Evolutionary conservation across 345 rosid genomes (phyloP).

Genomic region (Kernera saxatilis): DNA sequence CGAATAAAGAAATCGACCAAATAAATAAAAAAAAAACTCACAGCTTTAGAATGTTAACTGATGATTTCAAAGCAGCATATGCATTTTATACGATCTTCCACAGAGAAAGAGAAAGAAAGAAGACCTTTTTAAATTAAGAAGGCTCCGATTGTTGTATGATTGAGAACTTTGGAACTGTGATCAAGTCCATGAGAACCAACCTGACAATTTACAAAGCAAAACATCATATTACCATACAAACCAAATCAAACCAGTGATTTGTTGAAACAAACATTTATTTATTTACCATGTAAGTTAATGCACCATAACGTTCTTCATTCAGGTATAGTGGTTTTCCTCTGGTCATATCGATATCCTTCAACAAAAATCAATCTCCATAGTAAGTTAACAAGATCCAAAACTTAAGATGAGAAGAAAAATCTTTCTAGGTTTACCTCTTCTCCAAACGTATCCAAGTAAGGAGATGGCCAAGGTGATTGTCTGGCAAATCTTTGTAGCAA

Average conservation of each 20-base stretch:
- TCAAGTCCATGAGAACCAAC: conserved; percentile 97
- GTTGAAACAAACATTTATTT: background rate
- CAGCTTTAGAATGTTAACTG: background rate
- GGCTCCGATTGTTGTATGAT: conserved; percentile 63
- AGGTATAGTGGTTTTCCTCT: conserved; percentile 90
- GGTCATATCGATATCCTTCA: conserved; percentile 62
- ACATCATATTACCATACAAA: background rate
- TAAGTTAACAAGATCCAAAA: background rate
- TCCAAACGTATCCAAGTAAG: conserved; percentile 86
- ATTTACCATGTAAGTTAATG: conserved; percentile 72
- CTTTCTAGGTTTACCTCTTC: conserved; percentile 61
- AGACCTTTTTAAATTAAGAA: conserved; percentile 30
- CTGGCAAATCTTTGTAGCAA: conserved; percentile 74
- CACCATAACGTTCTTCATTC: conserved; percentile 96
- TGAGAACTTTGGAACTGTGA: conserved; percentile 67
- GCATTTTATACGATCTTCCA: background rate
- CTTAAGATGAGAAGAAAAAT: background rate
- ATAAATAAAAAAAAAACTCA: background rate
- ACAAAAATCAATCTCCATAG: background rate
- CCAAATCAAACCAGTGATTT: background rate
- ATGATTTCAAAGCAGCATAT: background rate
- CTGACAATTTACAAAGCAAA: conserved; percentile 30
- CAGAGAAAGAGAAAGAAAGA: background rate
- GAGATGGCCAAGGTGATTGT: conserved; percentile 91
- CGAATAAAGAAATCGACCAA: conserved; percentile 25